Conservation (phyloP, 345 rosid species). For the Eucalyptus shirleyi region DNA sequence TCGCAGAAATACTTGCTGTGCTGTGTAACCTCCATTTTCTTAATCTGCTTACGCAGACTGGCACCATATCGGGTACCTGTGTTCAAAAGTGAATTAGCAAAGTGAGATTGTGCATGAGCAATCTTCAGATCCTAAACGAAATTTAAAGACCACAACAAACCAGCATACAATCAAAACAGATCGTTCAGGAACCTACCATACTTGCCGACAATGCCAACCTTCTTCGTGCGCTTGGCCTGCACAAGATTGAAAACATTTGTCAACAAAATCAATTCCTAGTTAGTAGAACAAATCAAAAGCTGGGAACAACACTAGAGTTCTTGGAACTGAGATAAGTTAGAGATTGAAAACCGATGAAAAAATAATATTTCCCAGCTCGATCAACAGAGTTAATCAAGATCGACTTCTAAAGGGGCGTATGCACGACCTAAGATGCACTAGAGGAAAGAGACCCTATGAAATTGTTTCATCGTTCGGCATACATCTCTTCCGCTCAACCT, state of each 20-base stretch:
- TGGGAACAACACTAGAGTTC: not conserved
- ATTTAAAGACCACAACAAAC: not conserved
- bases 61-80: constrained; percentile 3
- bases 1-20: constrained; percentile 1
- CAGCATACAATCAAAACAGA: not conserved
- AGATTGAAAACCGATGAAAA: not conserved
- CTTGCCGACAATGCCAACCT: not conserved
- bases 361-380: not conserved
- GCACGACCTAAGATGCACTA: not conserved
- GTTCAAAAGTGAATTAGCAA: not conserved
- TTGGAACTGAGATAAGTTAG: not conserved
- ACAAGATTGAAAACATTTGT: not conserved
- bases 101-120: not conserved
- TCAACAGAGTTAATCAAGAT: not conserved
- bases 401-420: not conserved
- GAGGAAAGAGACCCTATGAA: not conserved
- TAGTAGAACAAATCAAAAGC: not conserved
- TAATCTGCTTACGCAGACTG: constrained; percentile 7
- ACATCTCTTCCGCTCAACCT: not conserved
- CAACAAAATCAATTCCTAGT: not conserved
- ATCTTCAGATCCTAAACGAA: not conserved
- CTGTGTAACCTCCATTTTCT: constrained; percentile 2
- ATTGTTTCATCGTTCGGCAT: not conserved
- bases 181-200: not conserved
- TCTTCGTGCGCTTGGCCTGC: not conserved